Percentiles rank a stretch among this genome's conserved stretches.
Conservation (phyloP, 176 grass and related monocot genomes). For the Thalia dealbata region DNA sequence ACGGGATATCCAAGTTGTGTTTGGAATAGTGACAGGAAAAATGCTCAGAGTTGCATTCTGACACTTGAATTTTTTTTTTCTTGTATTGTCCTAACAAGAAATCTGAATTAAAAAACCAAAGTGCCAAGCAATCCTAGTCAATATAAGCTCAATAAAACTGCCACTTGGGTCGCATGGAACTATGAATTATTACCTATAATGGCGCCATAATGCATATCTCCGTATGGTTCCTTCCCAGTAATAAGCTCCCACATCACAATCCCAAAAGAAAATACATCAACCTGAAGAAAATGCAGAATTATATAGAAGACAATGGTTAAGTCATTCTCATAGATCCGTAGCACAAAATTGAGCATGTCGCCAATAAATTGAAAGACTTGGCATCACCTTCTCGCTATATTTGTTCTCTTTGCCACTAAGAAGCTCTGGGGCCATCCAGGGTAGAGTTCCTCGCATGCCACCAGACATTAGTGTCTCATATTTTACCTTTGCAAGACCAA, state of each 20-base stretch:
- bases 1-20: too few species aligned
- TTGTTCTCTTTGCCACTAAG: conserved; percentile 82
- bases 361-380: too few species aligned
- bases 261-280: conserved; percentile 94
- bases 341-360: too few species aligned
- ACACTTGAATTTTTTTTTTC: too few species aligned
- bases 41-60: too few species aligned
- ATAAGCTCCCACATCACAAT: conserved; percentile 94
- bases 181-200: conserved; percentile 55
- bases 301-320: conserved; percentile 4
- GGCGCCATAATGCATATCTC: conserved; percentile 85
- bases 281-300: conserved; percentile 29
- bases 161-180: neutral
- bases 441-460: conserved; percentile 82
- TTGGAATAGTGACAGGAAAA: too few species aligned
- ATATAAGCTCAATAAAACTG: too few species aligned
- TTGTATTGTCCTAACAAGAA: too few species aligned
- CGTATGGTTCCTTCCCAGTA: conserved; percentile 89
- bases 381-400: conserved; percentile 80
- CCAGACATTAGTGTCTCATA: conserved; percentile 92
- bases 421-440: conserved; percentile 97
- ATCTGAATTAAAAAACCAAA: too few species aligned
- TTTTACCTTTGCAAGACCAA: conserved; percentile 94
- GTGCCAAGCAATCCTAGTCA: too few species aligned
- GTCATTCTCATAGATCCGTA: too few species aligned